phyloP scores from a whole-genome alignment of 2,329 filamentous ascomycete species.

The Diplodia sapinea region DNA sequence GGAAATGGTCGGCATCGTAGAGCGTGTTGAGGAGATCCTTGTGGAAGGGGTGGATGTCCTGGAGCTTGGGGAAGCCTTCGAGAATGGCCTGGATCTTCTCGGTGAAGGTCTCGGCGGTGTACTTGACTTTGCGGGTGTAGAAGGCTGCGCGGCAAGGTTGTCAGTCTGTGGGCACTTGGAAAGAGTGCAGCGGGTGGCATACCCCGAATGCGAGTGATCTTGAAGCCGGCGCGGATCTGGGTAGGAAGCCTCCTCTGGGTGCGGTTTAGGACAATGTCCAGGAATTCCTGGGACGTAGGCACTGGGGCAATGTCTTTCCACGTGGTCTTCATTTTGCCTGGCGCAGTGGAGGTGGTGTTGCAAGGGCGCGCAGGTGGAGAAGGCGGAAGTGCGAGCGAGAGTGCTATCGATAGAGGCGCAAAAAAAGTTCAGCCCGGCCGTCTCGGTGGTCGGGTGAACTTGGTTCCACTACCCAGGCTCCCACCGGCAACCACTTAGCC shows the following conservation, averaged over 20 bases:
- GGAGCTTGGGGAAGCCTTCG: constrained; percentile 88
- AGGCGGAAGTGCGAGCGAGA: constrained; percentile 8
- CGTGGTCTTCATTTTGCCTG: constrained; percentile 37
- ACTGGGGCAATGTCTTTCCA: constrained; percentile 78
- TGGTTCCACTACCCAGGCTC: constrained; percentile 18
- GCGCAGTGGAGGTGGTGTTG: constrained; percentile 9
- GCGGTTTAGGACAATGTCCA: constrained; percentile 94
- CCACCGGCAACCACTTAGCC: constrained; percentile 12
- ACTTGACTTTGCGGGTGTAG: constrained; percentile 98
- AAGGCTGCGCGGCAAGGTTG: constrained; percentile 62
- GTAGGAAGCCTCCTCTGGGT: constrained; percentile 86
- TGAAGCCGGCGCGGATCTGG: constrained; percentile 93
- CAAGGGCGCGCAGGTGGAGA: constrained; percentile 1
- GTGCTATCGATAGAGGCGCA: constrained; percentile 31
- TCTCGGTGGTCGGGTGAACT: constrained; percentile 26
- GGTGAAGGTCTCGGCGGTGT: constrained; percentile 93
- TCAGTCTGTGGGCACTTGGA: constrained; percentile 30
- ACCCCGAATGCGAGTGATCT: constrained; percentile 84
- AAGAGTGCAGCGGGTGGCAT: constrained; percentile 39
- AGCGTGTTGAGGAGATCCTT: constrained; percentile 94
- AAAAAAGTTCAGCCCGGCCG: constrained; percentile 29
- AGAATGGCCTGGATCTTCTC: constrained; percentile 92
- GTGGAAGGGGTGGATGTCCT: constrained; percentile 95
- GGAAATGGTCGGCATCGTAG: constrained; percentile 92
- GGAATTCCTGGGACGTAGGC: constrained; percentile 91